Percentiles rank a stretch among this genome's conserved stretches.
Evolutionary conservation across 371 early-diverging fungal species (phyloP).

Genomic region (Conidiobolus incongruus): DNA sequence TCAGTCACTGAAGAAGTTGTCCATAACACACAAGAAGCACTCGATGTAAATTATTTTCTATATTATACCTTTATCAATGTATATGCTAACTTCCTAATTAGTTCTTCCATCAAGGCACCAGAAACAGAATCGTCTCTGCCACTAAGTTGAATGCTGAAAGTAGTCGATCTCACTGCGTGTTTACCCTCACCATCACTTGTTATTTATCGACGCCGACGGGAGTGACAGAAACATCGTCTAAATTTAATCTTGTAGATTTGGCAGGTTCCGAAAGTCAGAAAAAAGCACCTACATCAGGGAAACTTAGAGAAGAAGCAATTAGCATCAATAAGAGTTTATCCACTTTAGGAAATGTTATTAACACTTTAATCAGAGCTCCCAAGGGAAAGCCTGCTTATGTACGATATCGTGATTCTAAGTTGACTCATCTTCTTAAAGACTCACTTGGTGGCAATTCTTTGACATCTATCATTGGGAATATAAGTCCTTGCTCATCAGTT

Average conservation of each 20-base stretch:
- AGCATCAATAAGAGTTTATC: constrained; percentile 72
- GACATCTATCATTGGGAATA: too few relatives aligned
- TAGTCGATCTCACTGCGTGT: constrained; percentile 79
- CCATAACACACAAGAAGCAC: constrained; percentile 39
- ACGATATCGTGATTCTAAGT: too few relatives aligned
- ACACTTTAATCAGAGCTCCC: too few relatives aligned
- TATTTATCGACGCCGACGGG: constrained; percentile 60
- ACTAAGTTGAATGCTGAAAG: too few relatives aligned
- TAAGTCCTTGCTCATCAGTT: too few relatives aligned
- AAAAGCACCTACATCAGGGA: constrained; percentile 65
- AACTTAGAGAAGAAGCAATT: constrained; percentile 72
- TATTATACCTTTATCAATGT: constrained; percentile 49
- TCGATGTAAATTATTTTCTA: too few relatives aligned
- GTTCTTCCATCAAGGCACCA: constrained; percentile 62
- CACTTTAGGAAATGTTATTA: constrained; percentile 79
- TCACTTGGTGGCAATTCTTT: too few relatives aligned
- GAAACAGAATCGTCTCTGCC: too few relatives aligned
- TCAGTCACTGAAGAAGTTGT: constrained; percentile 54
- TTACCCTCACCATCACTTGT: constrained; percentile 63
- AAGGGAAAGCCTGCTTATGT: too few relatives aligned
- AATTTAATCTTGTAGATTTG: constrained; percentile 86
- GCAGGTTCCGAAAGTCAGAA: constrained; percentile 92
- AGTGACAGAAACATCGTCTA: constrained; percentile 56
- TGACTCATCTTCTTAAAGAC: too few relatives aligned
- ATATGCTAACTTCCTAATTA: constrained; percentile 53